Percentiles rank a stretch among this genome's conserved stretches.
Conservation (phyloP, 1,284 basidiomycete genomes). For the Boletellus deceptivus region DNA sequence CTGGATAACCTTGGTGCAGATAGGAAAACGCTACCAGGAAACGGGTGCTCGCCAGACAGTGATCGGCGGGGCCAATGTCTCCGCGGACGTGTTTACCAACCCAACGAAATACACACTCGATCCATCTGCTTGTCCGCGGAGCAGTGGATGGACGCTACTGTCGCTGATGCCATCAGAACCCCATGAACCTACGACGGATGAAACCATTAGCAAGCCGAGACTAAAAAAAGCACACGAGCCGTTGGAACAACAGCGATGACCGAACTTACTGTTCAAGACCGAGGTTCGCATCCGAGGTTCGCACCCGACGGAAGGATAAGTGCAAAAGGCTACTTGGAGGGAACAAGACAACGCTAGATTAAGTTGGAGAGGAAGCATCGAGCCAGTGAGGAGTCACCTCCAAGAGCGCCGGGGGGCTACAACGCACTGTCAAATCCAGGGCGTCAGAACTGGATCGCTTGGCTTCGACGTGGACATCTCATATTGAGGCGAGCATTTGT, state of each 20-base stretch:
- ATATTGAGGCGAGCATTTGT: not conserved
- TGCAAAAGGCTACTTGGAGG: not conserved
- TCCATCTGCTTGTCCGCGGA: not conserved
- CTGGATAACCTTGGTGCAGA: too few species aligned
- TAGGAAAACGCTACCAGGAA: too few species aligned
- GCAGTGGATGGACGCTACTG: not conserved
- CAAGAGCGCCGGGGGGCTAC: not conserved
- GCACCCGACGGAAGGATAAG: constrained; percentile 7
- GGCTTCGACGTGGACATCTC: not conserved
- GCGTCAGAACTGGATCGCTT: not conserved
- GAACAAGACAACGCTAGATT: not conserved
- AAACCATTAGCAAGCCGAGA: not conserved
- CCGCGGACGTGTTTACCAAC: not conserved
- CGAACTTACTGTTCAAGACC: not conserved
- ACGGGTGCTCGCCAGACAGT: too few species aligned
- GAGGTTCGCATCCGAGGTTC: not conserved
- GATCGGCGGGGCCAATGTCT: too few species aligned
- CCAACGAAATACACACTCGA: not conserved
- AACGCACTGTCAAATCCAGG: not conserved
- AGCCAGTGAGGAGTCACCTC: too few species aligned
- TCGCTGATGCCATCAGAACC: not conserved
- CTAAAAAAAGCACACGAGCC: not conserved
- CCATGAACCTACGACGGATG: not conserved
- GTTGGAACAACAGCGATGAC: not conserved
- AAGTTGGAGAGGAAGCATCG: not conserved